A percentile compares a stretch with the other conserved stretches of the same genome.
These are phyloP conservation scores for Amanita exitialis DNA, from an alignment of 768 basidiomycete genomes.

Conservation along the genomic window DNA sequence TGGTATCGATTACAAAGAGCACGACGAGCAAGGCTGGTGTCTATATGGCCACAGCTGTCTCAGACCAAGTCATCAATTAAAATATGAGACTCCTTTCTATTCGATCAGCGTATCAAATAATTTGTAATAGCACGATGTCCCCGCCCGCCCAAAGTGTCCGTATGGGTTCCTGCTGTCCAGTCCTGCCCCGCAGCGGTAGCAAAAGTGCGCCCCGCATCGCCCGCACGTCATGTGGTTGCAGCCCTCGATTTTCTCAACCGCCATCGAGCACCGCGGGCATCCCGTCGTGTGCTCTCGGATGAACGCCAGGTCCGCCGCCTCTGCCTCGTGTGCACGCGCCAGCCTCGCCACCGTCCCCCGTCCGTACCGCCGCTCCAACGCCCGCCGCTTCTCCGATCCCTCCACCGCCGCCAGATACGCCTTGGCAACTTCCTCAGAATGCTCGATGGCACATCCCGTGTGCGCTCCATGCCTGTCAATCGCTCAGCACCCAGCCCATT, in stretches of 20 bases:
- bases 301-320: constrained; percentile 67
- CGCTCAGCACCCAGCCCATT: background rate
- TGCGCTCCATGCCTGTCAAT: constrained; percentile 70
- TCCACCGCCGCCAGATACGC: constrained; percentile 57
- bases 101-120: constrained; percentile 40
- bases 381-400: constrained; percentile 34
- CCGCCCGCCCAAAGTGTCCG: constrained; percentile 51
- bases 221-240: constrained; percentile 87
- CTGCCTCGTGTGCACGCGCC: constrained; percentile 58
- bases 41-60: constrained; percentile 19
- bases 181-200: constrained; percentile 64
- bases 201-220: constrained; percentile 73
- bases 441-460: constrained; percentile 55
- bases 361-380: constrained; percentile 60
- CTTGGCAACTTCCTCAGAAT: constrained; percentile 52
- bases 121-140: constrained; percentile 47
- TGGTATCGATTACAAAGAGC: constrained; percentile 36
- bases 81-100: constrained; percentile 8
- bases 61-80: constrained; percentile 27
- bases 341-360: constrained; percentile 48
- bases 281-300: constrained; percentile 54
- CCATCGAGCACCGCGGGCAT: constrained; percentile 65
- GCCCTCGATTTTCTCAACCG: constrained; percentile 68
- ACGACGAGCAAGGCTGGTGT: constrained; percentile 11
- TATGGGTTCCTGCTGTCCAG: constrained; percentile 48